Evolutionary conservation across 306 rosid genomes (phyloP), one percentile per base, ranked within the genome.

Genomic region (Clitoria ternatea): DNA sequence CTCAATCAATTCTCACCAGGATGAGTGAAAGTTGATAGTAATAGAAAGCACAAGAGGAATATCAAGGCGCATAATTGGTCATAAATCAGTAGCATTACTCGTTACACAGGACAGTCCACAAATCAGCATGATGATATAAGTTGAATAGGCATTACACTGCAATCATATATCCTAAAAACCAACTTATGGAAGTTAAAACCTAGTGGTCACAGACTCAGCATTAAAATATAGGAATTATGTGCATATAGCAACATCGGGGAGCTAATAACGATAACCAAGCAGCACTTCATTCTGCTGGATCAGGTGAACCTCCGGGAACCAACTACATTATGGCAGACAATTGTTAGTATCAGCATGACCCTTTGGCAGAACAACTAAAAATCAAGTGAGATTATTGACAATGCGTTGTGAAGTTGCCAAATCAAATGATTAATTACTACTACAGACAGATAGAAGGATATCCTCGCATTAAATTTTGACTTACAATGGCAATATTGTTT

Each of bases 401-500:
- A 47, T 2, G 3, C 59, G 19, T 45, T 55, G 39, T 37, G 7
- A 24, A 50, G 19, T 3, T 36, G 63, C 13, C 15, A 17, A 14
- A 49, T 52, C 53, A 70, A 61, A 63, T 17, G 30, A 20, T 47
- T 56, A 44, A 23, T 12, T 14, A 42, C 48, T 9, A 69, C 23
- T 32, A 35, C 14, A 47, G 3, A n/a, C 13, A 55, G 23, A 36
- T 6, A 56, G 11, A 29, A 55, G 70, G 74, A 18, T 10, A 64
- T n/a, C n/a, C n/a, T n/a, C n/a, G n/a, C n/a, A 68, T 19, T 17
- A 50, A 44, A 43, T 74, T 92, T 89, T 77, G 15, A 87, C 97
- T 94, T 85, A 94, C 99, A 85, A 94, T 91, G n/a, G 99, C 97
- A 86, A 91, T 94, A 82, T 94, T 91, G 96, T 94, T 94, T 72